Percentiles rank a stretch among this genome's conserved stretches.
phyloP scores from a whole-genome alignment of 257 asterid genomes.

The Nicotiana benthamiana region DNA sequence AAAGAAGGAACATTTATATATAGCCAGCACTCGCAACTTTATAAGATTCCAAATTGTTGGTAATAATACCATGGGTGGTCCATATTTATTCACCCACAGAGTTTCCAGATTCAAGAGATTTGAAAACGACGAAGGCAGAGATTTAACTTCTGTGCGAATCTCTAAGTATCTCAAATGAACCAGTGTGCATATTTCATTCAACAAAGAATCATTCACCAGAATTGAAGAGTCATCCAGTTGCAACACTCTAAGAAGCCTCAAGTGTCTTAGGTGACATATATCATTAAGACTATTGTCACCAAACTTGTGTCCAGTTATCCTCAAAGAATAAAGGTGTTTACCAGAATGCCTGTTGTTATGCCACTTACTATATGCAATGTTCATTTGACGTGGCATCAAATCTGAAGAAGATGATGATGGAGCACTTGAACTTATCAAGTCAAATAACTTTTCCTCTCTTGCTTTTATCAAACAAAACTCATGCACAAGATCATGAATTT shows the following conservation, averaged over 20 bases:
- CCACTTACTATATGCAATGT: fast-evolving
- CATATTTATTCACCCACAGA: background rate
- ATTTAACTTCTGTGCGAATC: background rate
- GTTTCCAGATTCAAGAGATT: background rate
- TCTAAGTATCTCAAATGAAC: background rate
- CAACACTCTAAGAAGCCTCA: conserved; percentile 16
- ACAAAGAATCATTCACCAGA: background rate
- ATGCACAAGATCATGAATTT: conserved; percentile 19
- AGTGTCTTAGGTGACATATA: background rate
- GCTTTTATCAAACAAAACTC: conserved; percentile 19
- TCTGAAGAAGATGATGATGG: background rate
- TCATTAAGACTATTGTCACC: background rate
- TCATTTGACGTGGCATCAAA: background rate
- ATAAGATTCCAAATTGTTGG: background rate
- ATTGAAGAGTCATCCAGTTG: background rate
- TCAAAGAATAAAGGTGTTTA: conserved; percentile 1
- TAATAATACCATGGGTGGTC: background rate
- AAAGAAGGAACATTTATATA: background rate
- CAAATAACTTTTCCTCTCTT: background rate
- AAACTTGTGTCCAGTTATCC: background rate
- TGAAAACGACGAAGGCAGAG: background rate
- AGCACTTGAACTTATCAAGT: background rate
- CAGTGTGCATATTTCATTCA: background rate
- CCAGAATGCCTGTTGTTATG: background rate
- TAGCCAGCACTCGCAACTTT: background rate